Evolutionary conservation across 1,139 yeast species (phyloP).

Genomic region (Spathaspora sp.): DNA sequence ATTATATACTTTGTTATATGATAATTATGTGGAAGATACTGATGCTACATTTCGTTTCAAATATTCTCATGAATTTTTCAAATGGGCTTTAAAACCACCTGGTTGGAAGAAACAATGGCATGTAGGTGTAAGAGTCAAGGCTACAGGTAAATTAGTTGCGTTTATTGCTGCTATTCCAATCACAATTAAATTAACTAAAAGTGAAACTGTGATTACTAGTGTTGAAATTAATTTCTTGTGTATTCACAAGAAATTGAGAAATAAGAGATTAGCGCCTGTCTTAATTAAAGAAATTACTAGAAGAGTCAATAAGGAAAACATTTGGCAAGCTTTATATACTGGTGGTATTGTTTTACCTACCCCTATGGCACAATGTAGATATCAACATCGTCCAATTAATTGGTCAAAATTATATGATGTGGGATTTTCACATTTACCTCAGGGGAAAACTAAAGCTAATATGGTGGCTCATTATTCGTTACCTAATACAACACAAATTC

Average conservation of each 20-base stretch:
- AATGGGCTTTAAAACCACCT: slow-evolving; percentile 94
- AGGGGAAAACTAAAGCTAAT: slow-evolving; percentile 69
- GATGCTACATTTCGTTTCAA: slow-evolving; percentile 92
- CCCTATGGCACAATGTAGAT: slow-evolving; percentile 88
- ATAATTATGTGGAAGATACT: slow-evolving; percentile 91
- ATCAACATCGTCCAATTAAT: slow-evolving; percentile 90
- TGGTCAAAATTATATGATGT: slow-evolving; percentile 90
- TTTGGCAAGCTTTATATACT: slow-evolving; percentile 97
- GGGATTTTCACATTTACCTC: slow-evolving; percentile 81
- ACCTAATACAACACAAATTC: slow-evolving; percentile 55
- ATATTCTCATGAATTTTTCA: slow-evolving; percentile 77
- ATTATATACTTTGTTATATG: slow-evolving; percentile 76
- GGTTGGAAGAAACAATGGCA: slow-evolving; percentile 92
- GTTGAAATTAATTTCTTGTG: slow-evolving; percentile 94
- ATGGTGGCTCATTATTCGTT: slow-evolving; percentile 81
- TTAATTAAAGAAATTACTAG: slow-evolving; percentile 92
- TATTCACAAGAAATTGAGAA: slow-evolving; percentile 88
- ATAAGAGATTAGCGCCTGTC: slow-evolving; percentile 93
- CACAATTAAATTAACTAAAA: slow-evolving; percentile 57
- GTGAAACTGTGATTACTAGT: slow-evolving; percentile 50
- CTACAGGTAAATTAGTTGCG: slow-evolving; percentile 76
- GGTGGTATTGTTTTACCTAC: slow-evolving; percentile 91
- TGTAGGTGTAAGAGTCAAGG: slow-evolving; percentile 86
- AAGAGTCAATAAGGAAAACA: slow-evolving; percentile 76
- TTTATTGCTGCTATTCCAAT: slow-evolving; percentile 92